Base-by-base conservation (phyloP, 805 yeast genomes). In the Ogataea polymorpha region DNA sequence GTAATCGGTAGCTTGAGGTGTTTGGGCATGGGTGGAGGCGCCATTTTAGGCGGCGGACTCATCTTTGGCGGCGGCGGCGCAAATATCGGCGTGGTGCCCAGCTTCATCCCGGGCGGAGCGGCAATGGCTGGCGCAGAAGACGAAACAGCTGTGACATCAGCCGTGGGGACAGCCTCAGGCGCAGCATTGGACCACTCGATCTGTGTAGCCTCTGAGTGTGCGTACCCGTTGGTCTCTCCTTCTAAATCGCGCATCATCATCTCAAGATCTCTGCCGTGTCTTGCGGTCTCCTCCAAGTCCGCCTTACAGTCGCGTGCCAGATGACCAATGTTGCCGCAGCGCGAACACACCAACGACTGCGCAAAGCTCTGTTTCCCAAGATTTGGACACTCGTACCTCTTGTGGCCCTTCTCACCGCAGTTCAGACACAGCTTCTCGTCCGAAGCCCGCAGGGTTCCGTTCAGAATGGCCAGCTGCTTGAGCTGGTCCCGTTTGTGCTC, bases 401-500 rank as follows among this genome's bases (percentile, higher is more conserved):
- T 71, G 54, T 84, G 89, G 1, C 89, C 90, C 35, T 68, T 62
- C 28, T 79, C 70, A 4, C 87, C 86, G 65, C 91, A 85, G 32
- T 66, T 66, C 12, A 74, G 67, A 59, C 91, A 84, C 1, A 79
- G 73, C 43, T 79, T 70, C 43, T 72, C 78, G 35, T 75, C 80
- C 49, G 83, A 91, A 1, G 74, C 69, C 40, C 98, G 75, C 34
- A 89, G 70, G 0, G 99, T 93, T 63, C 99, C 99, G 65, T 93
- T 95, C 41, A 93, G 70, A 17, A 86, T 83, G 0, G 99, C 99
- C 53, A 93, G 72, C 56, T 91, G 96, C 49, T 96, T 75, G 45
- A 93, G 71, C 62, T 93, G 99, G 32, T 83, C 87, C 44, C 97
- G 72, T 56, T 93, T 93, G 59, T 86, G 72, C 48, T 88, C 96